phyloP scores from a whole-genome alignment of 495 filamentous ascomycete genomes.

The Pseudotulostoma volvatum region DNA sequence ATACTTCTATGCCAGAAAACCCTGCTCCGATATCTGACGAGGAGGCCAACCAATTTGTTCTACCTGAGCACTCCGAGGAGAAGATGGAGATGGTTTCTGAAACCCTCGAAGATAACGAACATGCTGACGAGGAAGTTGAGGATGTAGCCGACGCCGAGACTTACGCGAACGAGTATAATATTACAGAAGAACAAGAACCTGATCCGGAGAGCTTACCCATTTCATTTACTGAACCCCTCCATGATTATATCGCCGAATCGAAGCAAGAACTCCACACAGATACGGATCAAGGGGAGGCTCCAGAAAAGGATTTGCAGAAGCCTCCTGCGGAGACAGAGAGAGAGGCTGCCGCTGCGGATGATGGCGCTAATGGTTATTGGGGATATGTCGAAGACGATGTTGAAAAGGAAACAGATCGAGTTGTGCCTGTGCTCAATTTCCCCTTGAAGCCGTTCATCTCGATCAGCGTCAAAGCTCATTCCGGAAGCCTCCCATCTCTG shows the following conservation, averaged over 20 bases:
- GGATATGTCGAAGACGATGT: slow-evolving; percentile 66
- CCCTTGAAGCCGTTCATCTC: slow-evolving; percentile 90
- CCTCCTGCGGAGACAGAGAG: slow-evolving; percentile 29
- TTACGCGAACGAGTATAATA: no score
- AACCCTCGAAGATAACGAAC: slow-evolving; percentile 50
- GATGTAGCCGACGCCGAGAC: no score
- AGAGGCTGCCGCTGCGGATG: slow-evolving; percentile 42
- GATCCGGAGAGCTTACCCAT: slow-evolving; percentile 18
- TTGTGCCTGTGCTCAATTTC: slow-evolving; percentile 78
- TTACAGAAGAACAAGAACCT: no score
- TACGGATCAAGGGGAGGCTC: slow-evolving; percentile 18
- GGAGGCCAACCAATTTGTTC: background rate
- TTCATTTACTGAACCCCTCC: slow-evolving; percentile 19
- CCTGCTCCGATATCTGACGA: background rate
- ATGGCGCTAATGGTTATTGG: slow-evolving; percentile 49
- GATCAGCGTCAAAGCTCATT: slow-evolving; percentile 35
- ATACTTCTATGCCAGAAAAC: background rate
- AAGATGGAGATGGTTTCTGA: slow-evolving; percentile 56
- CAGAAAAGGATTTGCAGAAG: slow-evolving; percentile 29
- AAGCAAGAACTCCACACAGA: slow-evolving; percentile 24
- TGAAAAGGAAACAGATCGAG: slow-evolving; percentile 45
- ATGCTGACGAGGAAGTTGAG: slow-evolving; percentile 52
- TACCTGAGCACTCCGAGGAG: slow-evolving; percentile 12
- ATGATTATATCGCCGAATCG: slow-evolving; percentile 19
- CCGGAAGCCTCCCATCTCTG: slow-evolving; percentile 32